phyloP scores from a whole-genome alignment of 768 basidiomycete species.

The Agrocybe praecox region DNA sequence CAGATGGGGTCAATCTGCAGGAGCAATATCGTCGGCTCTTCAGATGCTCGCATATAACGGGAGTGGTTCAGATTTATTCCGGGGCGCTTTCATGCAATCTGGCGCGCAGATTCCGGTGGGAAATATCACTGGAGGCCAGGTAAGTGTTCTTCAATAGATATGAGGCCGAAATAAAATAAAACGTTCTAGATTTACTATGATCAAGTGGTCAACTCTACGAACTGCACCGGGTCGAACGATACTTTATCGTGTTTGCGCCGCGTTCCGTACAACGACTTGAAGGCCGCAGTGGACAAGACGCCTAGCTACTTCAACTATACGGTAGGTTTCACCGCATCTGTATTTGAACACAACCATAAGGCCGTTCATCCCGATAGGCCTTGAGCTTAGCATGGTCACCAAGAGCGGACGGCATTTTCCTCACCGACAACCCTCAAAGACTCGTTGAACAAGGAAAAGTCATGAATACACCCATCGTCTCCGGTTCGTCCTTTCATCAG shows the following conservation, averaged over 20 bases:
- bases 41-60: constrained; percentile 38
- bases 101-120: constrained; percentile 24
- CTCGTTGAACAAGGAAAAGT: constrained; percentile 35
- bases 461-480: constrained; percentile 27
- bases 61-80: constrained; percentile 34
- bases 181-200: constrained; percentile 40
- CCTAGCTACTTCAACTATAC: constrained; percentile 37
- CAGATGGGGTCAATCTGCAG: constrained; percentile 49
- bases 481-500: constrained; percentile 9
- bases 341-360: constrained; percentile 18
- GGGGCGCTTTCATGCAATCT: constrained; percentile 33
- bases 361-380: constrained; percentile 19
- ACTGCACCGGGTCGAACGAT: constrained; percentile 39
- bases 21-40: constrained; percentile 42
- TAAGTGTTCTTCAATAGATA: background rate
- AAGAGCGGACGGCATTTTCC: constrained; percentile 39
- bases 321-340: constrained; percentile 11
- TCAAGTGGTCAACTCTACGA: constrained; percentile 40
- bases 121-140: constrained; percentile 25
- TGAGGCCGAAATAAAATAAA: background rate
- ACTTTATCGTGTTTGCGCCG: constrained; percentile 48
- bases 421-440: constrained; percentile 30
- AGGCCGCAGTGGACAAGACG: constrained; percentile 44
- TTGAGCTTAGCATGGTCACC: constrained; percentile 37
- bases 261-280: constrained; percentile 37